phyloP scores from a whole-genome alignment of 495 filamentous ascomycete species.

The Hypoxylon subgilvum region DNA sequence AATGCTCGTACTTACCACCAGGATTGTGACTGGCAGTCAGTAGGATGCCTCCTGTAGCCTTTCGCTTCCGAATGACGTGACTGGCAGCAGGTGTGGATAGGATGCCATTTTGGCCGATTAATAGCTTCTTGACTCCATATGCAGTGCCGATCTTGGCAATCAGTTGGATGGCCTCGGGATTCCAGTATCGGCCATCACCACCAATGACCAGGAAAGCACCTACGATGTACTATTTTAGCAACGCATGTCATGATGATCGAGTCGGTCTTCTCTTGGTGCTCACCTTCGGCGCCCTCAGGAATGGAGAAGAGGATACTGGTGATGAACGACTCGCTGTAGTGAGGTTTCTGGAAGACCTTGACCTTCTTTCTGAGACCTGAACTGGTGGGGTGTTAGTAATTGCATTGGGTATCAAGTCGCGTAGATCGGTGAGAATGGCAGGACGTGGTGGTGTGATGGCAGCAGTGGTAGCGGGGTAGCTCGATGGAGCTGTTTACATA shows the following conservation, averaged over 20 bases:
- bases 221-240: constrained; percentile 23
- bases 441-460: constrained; percentile 9
- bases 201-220: constrained; percentile 93
- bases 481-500: constrained; percentile 62
- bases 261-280: constrained; percentile 12
- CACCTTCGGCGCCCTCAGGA: constrained; percentile 82
- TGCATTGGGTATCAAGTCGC: not conserved
- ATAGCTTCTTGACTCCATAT: constrained; percentile 97
- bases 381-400: constrained; percentile 56
- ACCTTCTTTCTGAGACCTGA: constrained; percentile 99
- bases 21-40: constrained; percentile 98
- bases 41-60: constrained; percentile 94
- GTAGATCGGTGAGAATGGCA: not conserved
- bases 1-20: constrained; percentile 70
- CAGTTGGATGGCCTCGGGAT: constrained; percentile 91
- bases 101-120: constrained; percentile 95
- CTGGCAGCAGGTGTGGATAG: constrained; percentile 94
- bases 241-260: not conserved
- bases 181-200: constrained; percentile 96
- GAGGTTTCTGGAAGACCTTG: constrained; percentile 89
- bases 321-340: constrained; percentile 96
- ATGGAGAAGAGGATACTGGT: constrained; percentile 93
- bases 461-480: constrained; percentile 42
- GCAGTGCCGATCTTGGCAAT: constrained; percentile 97
- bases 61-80: constrained; percentile 89